phyloP scores from a whole-genome alignment of 805 yeast species.

The Saccharomycopsis babjevae region DNA sequence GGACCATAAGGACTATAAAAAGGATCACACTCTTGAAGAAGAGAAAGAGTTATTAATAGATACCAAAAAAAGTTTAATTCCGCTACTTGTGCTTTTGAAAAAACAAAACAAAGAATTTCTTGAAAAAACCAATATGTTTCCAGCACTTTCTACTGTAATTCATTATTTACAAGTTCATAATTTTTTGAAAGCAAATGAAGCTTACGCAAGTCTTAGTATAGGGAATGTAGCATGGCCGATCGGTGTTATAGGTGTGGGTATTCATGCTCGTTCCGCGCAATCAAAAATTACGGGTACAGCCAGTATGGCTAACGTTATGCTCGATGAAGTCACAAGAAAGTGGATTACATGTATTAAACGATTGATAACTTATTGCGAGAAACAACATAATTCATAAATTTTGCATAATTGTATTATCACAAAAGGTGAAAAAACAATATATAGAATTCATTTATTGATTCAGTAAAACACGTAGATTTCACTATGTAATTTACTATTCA shows the following conservation, averaged over 20 bases:
- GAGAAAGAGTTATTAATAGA: slow-evolving; percentile 29
- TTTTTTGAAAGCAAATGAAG: slow-evolving; percentile 47
- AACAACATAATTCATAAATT: not conserved
- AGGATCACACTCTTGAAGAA: slow-evolving; percentile 15
- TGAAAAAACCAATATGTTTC: slow-evolving; percentile 25
- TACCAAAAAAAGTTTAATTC: slow-evolving; percentile 40
- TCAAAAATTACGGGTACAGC: slow-evolving; percentile 44
- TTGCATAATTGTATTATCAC: not conserved
- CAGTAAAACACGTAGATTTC: not conserved
- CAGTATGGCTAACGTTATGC: slow-evolving; percentile 59
- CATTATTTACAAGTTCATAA: slow-evolving; percentile 48
- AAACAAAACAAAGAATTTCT: slow-evolving; percentile 28
- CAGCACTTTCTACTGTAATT: slow-evolving; percentile 49
- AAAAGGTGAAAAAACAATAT: not conserved
- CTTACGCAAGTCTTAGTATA: slow-evolving; percentile 64
- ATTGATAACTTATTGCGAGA: slow-evolving; percentile 47
- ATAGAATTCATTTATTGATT: not conserved
- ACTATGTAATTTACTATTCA: not conserved
- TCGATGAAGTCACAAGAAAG: slow-evolving; percentile 58
- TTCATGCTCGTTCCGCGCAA: slow-evolving; percentile 64
- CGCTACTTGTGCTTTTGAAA: slow-evolving; percentile 45
- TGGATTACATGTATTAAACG: slow-evolving; percentile 76
- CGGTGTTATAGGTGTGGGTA: slow-evolving; percentile 71
- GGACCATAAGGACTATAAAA: slow-evolving; percentile 15
- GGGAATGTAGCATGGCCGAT: slow-evolving; percentile 93